Conservation (phyloP, 345 rosid genomes). For the Orychophragmus violaceus region DNA sequence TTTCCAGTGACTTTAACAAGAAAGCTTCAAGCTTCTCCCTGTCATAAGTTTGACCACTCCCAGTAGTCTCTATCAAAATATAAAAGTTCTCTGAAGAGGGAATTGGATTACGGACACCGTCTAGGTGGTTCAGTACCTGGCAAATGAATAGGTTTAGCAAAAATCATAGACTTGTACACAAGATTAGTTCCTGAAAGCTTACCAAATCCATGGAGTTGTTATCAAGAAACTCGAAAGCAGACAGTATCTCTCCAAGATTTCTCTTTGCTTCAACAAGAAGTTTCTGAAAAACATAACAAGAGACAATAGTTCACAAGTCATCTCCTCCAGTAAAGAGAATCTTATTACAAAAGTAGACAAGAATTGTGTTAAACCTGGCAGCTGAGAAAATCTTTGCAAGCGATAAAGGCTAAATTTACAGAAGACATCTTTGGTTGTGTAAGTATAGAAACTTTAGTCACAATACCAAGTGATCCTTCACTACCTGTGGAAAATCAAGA, state of each 20-base stretch:
- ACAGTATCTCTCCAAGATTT: conserved; percentile 89
- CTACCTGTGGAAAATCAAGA: conserved; percentile 41
- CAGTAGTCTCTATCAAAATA: conserved; percentile 82
- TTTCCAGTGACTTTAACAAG: conserved; percentile 64
- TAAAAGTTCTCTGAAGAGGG: conserved; percentile 68
- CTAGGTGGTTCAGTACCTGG: conserved; percentile 74
- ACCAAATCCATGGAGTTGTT: conserved; percentile 68
- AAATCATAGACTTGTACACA: not conserved
- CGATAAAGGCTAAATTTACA: conserved; percentile 81
- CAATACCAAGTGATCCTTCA: conserved; percentile 94
- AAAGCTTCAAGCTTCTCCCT: conserved; percentile 95
- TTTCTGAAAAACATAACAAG: conserved; percentile 42
- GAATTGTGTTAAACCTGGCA: conserved; percentile 64
- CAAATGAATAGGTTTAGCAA: not conserved
- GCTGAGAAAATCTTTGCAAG: conserved; percentile 74
- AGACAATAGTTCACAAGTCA: not conserved
- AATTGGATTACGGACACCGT: conserved; percentile 84
- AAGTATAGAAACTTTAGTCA: conserved; percentile 86
- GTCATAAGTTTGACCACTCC: conserved; percentile 66
- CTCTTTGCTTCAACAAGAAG: conserved; percentile 76
- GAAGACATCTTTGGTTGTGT: conserved; percentile 81
- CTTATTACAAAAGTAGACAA: not conserved
- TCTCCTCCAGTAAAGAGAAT: not conserved
- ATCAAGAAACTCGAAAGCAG: conserved; percentile 93
- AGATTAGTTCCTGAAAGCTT: conserved; percentile 21